Conservation (phyloP, 176 grass and related monocot species). For the Miscanthus lutarioriparius region DNA sequence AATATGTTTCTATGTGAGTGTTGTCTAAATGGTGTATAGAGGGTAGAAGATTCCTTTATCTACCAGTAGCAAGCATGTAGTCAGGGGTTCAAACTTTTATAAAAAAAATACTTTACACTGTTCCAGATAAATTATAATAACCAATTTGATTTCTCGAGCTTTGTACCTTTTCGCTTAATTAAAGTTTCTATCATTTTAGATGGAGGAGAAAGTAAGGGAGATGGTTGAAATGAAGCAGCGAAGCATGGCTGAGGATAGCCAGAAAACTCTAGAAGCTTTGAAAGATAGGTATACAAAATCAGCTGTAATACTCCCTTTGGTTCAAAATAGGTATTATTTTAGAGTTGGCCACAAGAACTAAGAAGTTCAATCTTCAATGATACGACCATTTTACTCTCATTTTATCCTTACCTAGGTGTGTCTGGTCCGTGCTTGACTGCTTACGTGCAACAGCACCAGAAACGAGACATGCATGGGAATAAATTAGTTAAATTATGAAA, state of each 20-base stretch:
- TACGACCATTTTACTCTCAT: neutral
- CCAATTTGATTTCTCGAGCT: neutral
- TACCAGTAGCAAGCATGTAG: neutral
- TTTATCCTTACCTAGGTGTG: neutral
- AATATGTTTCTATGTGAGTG: neutral
- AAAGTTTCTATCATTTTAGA: constrained; percentile 51
- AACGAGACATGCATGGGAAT: neutral
- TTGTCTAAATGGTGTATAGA: constrained; percentile 11
- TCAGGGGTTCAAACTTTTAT: neutral
- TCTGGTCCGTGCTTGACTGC: neutral
- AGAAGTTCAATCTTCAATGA: neutral
- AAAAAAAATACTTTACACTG: neutral
- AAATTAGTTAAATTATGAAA: neutral
- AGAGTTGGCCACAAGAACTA: neutral
- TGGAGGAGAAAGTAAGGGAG: constrained; percentile 99
- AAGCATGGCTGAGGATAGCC: constrained; percentile 96
- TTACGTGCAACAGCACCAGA: neutral
- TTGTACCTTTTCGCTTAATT: neutral
- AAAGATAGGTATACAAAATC: constrained; percentile 87
- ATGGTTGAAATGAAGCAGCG: constrained; percentile 99
- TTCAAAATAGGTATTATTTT: neutral
- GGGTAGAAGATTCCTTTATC: constrained; percentile 4
- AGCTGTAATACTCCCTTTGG: neutral
- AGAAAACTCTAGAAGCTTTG: constrained; percentile 96
- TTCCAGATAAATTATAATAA: constrained; percentile 2